Base-by-base conservation (phyloP, 192 early-diverging fungal genomes). In the Backusella macrospora region DNA sequence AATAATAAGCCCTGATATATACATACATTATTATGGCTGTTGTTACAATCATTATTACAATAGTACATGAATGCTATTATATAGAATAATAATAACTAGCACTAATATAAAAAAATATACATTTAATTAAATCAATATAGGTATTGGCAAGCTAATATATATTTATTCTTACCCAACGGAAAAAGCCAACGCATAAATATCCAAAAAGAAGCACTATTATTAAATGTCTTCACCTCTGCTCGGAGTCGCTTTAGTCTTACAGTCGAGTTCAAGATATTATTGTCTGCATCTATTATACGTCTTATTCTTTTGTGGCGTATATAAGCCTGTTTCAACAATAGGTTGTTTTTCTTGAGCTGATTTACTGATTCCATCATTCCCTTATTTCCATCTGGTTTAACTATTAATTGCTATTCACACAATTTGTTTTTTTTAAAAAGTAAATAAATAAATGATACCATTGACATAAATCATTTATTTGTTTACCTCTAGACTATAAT, bases 161-260 rank as follows among this genome's bases (percentile, higher is more conserved):
- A 59, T 59, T 26, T 49, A 49, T 26, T 59, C 21, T 59, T 59
- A 59, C 52, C 52, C 26, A 59, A 59, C 10, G 52, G 52, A 23
- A 26, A 23, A 10, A 59, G 4, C 23, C 52, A 13, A 12, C 26
- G 26, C 9, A 59, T 23, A 4, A 59, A 3, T 9, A 10, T 26
- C 52, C 52, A 59, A 59, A 59, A 26, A 12, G 52, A 59, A 59
- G 52, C 52, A 59, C 26, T 59, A 26, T 59, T 59, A 59, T 23
- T 23, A 59, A 59, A 59, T 59, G 23, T 21, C 4, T 59, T 23
- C 21, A 59, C 52, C 26, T 59, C 26, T 59, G 52, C 52, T 23
- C 21, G 18, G 10, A 59, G 26, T 23, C 9, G 21, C 26, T 59
- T 23, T 59, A 59, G n/a, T 59, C 21, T 59, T 23, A 12, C 21